Conservation (phyloP, 768 basidiomycete species). For the Coprinopsis sp. region DNA sequence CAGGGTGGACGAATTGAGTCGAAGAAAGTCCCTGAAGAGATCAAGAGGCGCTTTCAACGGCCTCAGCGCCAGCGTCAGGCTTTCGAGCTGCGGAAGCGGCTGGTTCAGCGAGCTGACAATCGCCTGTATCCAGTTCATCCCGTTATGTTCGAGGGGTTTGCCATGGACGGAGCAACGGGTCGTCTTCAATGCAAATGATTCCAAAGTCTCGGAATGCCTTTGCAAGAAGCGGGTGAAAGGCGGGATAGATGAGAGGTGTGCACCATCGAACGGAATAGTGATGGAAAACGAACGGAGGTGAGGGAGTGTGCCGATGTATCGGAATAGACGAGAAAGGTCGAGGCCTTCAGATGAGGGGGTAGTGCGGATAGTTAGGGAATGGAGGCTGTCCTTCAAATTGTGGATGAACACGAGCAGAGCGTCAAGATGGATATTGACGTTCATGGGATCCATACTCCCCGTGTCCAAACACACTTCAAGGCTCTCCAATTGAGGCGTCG, state of each 20-base stretch:
- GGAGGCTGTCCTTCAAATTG: conserved; percentile 35
- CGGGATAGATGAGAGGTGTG: conserved; percentile 31
- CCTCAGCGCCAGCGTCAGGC: conserved; percentile 32
- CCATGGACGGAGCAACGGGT: conserved; percentile 21
- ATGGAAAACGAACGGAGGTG: conserved; percentile 32
- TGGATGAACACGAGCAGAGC: conserved; percentile 38
- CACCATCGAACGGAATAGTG: conserved; percentile 42
- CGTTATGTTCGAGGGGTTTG: conserved; percentile 20
- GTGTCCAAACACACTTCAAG: conserved; percentile 36
- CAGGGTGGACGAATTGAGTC: conserved; percentile 23
- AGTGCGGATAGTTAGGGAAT: conserved; percentile 32
- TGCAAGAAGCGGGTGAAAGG: conserved; percentile 31
- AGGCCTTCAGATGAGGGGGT: conserved; percentile 33
- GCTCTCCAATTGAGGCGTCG: conserved; percentile 30
- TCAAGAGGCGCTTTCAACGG: conserved; percentile 32
- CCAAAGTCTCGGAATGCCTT: conserved; percentile 30
- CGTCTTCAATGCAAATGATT: conserved; percentile 32
- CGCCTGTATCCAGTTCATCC: conserved; percentile 39
- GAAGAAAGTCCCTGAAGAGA: conserved; percentile 27
- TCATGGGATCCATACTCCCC: conserved; percentile 17
- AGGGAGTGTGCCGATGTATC: conserved; percentile 34
- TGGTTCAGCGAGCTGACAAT: conserved; percentile 26
- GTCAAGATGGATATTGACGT: conserved; percentile 34
- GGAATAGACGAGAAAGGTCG: conserved; percentile 35
- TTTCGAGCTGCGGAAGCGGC: conserved; percentile 29